These are phyloP conservation scores for Podospora pseudocomata DNA, from an alignment of 495 filamentous ascomycete species.

Conservation along the genomic window DNA sequence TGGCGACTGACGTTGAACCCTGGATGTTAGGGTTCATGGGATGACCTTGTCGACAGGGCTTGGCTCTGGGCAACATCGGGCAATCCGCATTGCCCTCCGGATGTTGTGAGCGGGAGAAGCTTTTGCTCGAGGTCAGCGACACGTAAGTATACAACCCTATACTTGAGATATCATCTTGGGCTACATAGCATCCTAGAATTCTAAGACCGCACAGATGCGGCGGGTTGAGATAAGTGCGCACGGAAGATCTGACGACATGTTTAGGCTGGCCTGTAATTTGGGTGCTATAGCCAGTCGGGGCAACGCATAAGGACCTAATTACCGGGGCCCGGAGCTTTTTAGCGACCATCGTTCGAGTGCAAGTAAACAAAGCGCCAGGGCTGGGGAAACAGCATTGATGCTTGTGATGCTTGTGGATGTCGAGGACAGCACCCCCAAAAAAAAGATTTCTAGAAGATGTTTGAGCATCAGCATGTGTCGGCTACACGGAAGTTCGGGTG, in stretches of 20 bases:
- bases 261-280: background rate
- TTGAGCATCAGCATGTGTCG: background rate
- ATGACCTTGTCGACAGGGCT: background rate
- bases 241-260: background rate
- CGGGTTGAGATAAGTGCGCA: constrained; percentile 13
- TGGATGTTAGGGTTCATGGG: background rate
- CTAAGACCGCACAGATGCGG: constrained; percentile 4
- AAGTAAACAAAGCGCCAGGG: constrained; percentile 18
- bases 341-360: constrained; percentile 2
- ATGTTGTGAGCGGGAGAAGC: background rate
- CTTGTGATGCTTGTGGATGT: background rate
- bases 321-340: constrained; percentile 14
- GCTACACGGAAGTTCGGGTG: background rate
- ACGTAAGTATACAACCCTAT: background rate
- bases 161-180: background rate
- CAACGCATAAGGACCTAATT: constrained; percentile 19
- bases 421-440: background rate
- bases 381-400: constrained; percentile 6
- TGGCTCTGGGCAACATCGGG: constrained; percentile 2
- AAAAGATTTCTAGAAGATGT: background rate
- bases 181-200: background rate
- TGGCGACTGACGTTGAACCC: background rate
- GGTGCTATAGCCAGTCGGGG: background rate
- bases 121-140: background rate
- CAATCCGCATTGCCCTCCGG: background rate